Evolutionary conservation across 495 filamentous ascomycete genomes (phyloP), one percentile per base, ranked within the genome.

Genomic region (Platismatia glauca): DNA sequence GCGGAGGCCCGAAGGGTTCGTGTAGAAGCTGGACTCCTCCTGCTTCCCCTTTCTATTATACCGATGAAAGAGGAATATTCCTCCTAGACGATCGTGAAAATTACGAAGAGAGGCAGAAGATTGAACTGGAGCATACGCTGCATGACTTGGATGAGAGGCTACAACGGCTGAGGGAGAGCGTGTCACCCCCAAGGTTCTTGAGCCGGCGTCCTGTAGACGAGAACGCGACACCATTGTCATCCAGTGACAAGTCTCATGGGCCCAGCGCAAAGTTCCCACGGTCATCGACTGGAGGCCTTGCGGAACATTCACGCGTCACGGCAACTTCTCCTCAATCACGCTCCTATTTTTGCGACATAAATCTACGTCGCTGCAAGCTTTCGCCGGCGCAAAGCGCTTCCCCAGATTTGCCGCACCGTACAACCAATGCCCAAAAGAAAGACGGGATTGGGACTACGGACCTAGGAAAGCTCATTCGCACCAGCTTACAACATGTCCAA

Each of bases 71-170:
- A 8, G 48, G 48, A 6, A 52, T 52, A 11, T 52, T 52, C 7
- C 48, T 52, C 24, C 24, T 52, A 27, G 48, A 52, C 12, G 48
- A 52, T 52, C 48, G 48, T 52, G 11, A 52, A 15, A 31, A 31
- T 31, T 52, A 29, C 48, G 48, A 29, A 24, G 48, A 52, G 27
- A 52, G 48, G 48, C 48, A 52, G 48, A 52, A 52, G 48, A 31
- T 52, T 4, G 48, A 52, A 20, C 5, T 52, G 27, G 48, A 52
- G 24, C 48, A 52, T 31, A 52, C 13, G 48, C 24, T 52, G 48
- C 48, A 4, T 29, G 48, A 52, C 24, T 52, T 52, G 48, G 48
- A 15, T 16, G 27, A 2, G 7, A 52, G 48, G 13, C 24, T 52
- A 52, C 48, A 31, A 52, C 27, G 24, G 27, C 48, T 52, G 22